A percentile compares a stretch with the other conserved stretches of the same genome.
Evolutionary conservation across 768 basidiomycete genomes (phyloP).

Genomic region (Psilocybe cubensis): DNA sequence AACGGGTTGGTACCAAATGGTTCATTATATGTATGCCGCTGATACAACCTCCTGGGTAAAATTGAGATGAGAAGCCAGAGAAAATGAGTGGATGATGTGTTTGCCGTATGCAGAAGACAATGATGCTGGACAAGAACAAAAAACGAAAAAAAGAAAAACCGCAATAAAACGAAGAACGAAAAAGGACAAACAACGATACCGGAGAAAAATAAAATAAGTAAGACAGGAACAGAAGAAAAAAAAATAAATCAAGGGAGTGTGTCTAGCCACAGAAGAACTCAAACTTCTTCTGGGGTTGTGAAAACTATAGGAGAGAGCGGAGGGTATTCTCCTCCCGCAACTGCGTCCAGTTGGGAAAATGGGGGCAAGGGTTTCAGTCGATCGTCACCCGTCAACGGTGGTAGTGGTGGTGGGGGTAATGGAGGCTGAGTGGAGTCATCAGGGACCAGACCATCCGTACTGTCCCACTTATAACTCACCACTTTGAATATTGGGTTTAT

Average conservation of each 20-base stretch:
- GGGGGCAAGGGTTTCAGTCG: constrained; percentile 62
- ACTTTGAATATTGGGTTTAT: constrained; percentile 93
- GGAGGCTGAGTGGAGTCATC: constrained; percentile 52
- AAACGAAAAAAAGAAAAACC: constrained; percentile 20
- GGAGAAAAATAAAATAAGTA: constrained; percentile 11
- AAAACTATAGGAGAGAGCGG: constrained; percentile 82
- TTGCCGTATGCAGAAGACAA: constrained; percentile 15
- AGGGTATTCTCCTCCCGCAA: constrained; percentile 74
- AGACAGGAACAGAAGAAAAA: too few species aligned
- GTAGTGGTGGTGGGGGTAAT: constrained; percentile 56
- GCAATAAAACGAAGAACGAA: constrained; percentile 21
- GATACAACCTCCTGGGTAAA: constrained; percentile 49
- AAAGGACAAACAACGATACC: constrained; percentile 17
- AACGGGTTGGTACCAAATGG: constrained; percentile 33
- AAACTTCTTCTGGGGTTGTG: constrained; percentile 43
- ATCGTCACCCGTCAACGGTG: constrained; percentile 28
- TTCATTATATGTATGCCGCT: constrained; percentile 41
- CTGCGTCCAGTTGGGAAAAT: constrained; percentile 81
- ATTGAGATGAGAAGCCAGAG: constrained; percentile 12
- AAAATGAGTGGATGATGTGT: constrained; percentile 30
- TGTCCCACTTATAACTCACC: constrained; percentile 61
- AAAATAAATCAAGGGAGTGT: constrained; percentile 26
- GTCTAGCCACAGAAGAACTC: constrained; percentile 24
- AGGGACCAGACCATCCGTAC: constrained; percentile 38
- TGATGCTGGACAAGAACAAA: constrained; percentile 20